Evolutionary conservation across 352 stramenopile species (phyloP).

Genomic region (Elongisporangium prolatum): DNA sequence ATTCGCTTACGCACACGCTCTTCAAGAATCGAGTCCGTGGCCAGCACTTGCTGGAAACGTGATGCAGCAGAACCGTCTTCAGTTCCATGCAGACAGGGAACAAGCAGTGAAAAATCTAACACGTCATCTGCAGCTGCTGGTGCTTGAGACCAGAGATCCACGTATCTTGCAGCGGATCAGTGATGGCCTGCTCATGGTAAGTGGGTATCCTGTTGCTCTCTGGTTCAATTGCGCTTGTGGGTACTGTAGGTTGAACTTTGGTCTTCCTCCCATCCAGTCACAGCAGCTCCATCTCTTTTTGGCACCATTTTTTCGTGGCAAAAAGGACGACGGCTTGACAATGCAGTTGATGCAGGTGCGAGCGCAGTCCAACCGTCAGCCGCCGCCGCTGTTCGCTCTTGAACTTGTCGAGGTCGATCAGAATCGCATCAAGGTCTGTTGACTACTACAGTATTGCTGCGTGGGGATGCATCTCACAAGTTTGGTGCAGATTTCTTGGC

Average conservation of each 20-base stretch:
- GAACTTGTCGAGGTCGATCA: slow-evolving; percentile 12
- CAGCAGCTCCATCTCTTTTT: slow-evolving; percentile 7
- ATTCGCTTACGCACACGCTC: not conserved
- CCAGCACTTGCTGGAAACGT: not conserved
- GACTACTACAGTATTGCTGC: not conserved
- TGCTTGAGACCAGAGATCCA: not conserved
- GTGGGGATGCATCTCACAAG: not conserved
- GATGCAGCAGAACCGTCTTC: not conserved
- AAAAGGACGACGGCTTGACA: slow-evolving; percentile 1
- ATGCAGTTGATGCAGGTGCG: slow-evolving; percentile 11
- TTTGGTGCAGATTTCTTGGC: slow-evolving; percentile 26
- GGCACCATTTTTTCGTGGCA: slow-evolving; percentile 3
- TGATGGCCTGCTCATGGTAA: slow-evolving; percentile 8
- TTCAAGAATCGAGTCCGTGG: not conserved
- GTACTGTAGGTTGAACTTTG: not conserved
- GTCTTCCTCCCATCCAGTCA: not conserved
- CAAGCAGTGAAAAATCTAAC: slow-evolving; percentile 3
- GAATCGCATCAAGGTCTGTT: slow-evolving; percentile 30
- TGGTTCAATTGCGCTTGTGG: not conserved
- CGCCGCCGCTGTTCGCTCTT: slow-evolving; percentile 14
- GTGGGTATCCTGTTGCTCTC: not conserved
- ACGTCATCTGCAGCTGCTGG: slow-evolving; percentile 6
- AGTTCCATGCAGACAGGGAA: not conserved
- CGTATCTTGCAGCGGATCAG: slow-evolving; percentile 2
- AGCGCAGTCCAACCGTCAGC: slow-evolving; percentile 10